phyloP scores from a whole-genome alignment of 805 yeast genomes.

The Allodekkera sacchari region DNA sequence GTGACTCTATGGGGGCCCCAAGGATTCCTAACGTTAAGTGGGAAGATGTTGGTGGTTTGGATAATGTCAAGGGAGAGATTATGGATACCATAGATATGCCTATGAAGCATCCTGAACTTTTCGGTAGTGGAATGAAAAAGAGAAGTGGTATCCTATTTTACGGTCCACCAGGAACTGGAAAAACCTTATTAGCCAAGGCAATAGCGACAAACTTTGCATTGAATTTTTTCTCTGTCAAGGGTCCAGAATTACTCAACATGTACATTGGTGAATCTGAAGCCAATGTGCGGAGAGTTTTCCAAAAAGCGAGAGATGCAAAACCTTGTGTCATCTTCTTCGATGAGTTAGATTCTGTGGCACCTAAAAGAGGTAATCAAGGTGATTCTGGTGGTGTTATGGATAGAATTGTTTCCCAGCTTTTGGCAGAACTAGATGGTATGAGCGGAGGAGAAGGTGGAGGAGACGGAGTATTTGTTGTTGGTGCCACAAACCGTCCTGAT shows the following conservation, averaged over 20 bases:
- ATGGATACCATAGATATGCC: conserved; percentile 96
- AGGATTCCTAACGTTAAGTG: conserved; percentile 89
- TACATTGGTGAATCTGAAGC: conserved; percentile 98
- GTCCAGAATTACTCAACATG: conserved; percentile 95
- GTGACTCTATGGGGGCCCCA: conserved; percentile 96
- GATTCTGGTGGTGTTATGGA: conserved; percentile 99
- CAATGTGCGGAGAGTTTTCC: conserved; percentile 89
- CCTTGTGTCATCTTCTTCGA: conserved; percentile 98
- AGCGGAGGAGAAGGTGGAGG: conserved; percentile 62
- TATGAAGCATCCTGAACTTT: conserved; percentile 82
- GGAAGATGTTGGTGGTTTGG: conserved; percentile 97
- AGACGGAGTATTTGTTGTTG: conserved; percentile 93
- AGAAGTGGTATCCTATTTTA: conserved; percentile 91
- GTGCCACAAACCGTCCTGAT: conserved; percentile 98
- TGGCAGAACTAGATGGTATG: conserved; percentile 97
- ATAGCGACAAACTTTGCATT: conserved; percentile 92
- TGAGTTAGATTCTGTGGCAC: conserved; percentile 96
- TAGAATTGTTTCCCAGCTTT: conserved; percentile 87
- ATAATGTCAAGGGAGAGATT: conserved; percentile 82
- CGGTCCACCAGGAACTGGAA: conserved; percentile 99
- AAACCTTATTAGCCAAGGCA: conserved; percentile 91
- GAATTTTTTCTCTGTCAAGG: conserved; percentile 93
- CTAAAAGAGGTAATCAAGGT: conserved; percentile 96
- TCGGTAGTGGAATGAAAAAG: conserved; percentile 82
- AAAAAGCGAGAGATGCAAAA: conserved; percentile 89